Conservation (phyloP, 2,329 filamentous ascomycete species). For the Epicoccum nigrum region DNA sequence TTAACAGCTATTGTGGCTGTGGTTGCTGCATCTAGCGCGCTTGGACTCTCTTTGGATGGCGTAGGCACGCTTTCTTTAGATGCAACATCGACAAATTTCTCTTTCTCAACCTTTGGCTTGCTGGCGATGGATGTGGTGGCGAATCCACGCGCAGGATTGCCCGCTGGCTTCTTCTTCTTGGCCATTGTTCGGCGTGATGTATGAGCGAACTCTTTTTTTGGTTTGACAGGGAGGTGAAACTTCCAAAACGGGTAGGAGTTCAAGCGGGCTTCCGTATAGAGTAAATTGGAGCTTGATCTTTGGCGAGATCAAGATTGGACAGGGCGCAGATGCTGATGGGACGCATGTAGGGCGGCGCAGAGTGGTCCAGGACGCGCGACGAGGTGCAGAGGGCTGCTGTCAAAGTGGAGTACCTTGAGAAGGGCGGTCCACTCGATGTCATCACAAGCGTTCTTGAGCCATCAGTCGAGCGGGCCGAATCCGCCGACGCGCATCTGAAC, state of each 20-base stretch:
- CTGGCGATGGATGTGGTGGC: constrained; percentile 92
- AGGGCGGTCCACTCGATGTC: constrained; percentile 32
- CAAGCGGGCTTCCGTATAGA: constrained; percentile 40
- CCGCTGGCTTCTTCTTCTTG: constrained; percentile 90
- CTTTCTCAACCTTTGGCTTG: constrained; percentile 65
- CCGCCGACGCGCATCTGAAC: constrained; percentile 17
- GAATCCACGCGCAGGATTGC: constrained; percentile 90
- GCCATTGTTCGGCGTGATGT: constrained; percentile 62
- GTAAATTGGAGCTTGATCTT: constrained; percentile 45
- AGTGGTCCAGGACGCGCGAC: constrained; percentile 17
- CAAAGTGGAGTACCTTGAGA: constrained; percentile 19
- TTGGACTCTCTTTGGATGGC: constrained; percentile 23
- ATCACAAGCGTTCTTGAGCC: no score
- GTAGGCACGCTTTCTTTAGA: constrained; percentile 12
- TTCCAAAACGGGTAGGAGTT: constrained; percentile 22
- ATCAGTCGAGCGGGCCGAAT: constrained; percentile 19
- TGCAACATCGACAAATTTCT: constrained; percentile 32
- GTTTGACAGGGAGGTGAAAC: constrained; percentile 12
- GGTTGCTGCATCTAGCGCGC: constrained; percentile 10
- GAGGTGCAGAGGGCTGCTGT: constrained; percentile 20
- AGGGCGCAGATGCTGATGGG: constrained; percentile 28
- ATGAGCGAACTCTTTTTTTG: constrained; percentile 6
- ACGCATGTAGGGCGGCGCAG: constrained; percentile 44
- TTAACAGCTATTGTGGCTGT: constrained; percentile 10
- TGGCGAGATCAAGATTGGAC: constrained; percentile 43